Evolutionary conservation across 2,329 filamentous ascomycete genomes (phyloP), one percentile per base, ranked within the genome.

Genomic region (Aspergillus sergii): DNA sequence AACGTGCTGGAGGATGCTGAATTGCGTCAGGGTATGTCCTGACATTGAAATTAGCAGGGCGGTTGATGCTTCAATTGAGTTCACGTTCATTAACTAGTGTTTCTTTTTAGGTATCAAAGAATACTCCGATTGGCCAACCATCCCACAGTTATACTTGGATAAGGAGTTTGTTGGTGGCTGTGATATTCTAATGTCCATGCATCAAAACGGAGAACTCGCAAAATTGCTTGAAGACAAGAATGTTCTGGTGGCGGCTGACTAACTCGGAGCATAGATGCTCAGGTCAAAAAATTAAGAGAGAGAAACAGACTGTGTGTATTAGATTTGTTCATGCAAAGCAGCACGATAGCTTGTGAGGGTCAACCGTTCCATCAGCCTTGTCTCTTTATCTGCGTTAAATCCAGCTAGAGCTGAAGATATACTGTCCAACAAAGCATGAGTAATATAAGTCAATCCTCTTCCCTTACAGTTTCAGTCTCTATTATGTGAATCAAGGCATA

Each of bases 51-150:
- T 14, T 36, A 21, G 3, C 36, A 6, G n/a, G 21, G 6, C 10
- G 5, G 12, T 39, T 16, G n/a, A 26, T 5, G 30, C 2, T 30
- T 21, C 51, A 36, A 55, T 4, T 12, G n/a, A n/a, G 14, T 43
- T 50, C 32, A n/a, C 32, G 19, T 36, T 41, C 48, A 53, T 58
- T 63, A 57, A 66, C 46, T 7, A 48, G 10, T 59, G 14, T 26
- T 41, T n/a, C 5, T 60, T 28, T 62, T 63, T 51, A 94, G 94
- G 95, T 58, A 97, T 99, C 83, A 99, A 99, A 82, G 94, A 99
- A 81, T 99, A 95, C 84, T 97, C 94, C 1, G 95, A 98, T 77
- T 99, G 95, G 95, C 95, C 95, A 16, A 99, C 95, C 23, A 98
- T 99, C 76, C 95, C 95, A 8, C 95, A 99, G 80, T 85, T 99